Evolutionary conservation across 2,329 filamentous ascomycete genomes (phyloP).

Genomic region (Thielaviopsis ethacetica): DNA sequence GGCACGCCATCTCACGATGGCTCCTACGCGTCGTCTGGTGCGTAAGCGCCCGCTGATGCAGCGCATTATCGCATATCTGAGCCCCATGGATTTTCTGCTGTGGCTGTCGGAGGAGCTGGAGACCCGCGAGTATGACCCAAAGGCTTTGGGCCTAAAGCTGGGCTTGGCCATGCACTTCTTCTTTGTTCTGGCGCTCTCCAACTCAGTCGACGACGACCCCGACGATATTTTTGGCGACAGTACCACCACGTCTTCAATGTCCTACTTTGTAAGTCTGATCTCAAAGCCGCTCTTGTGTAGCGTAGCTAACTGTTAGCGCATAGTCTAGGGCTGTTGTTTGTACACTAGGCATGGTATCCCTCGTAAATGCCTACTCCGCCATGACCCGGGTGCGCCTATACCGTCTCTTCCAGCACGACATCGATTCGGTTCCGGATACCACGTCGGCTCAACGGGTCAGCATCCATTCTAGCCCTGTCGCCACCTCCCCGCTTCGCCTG

Average conservation of each 20-base stretch:
- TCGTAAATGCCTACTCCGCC: conserved; percentile 64
- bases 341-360: conserved; percentile 48
- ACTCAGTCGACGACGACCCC: conserved; percentile 38
- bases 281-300: conserved; percentile 1
- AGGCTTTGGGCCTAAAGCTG: conserved; percentile 56
- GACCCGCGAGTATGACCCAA: conserved; percentile 78
- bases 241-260: conserved; percentile 47
- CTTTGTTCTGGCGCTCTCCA: conserved; percentile 71
- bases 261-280: conserved; percentile 30
- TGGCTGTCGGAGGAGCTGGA: conserved; percentile 90
- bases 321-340: conserved; percentile 43
- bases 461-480: conserved; percentile 66
- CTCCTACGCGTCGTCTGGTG: conserved; percentile 50
- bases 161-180: conserved; percentile 62
- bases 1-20: not conserved
- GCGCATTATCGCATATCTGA: conserved; percentile 64
- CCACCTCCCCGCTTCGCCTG: conserved; percentile 63
- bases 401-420: conserved; percentile 73
- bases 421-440: conserved; percentile 61
- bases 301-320: not conserved
- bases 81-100: conserved; percentile 77
- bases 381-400: conserved; percentile 73
- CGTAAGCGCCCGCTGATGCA: conserved; percentile 64
- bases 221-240: conserved; percentile 80
- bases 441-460: conserved; percentile 78